Evolutionary conservation across 192 early-diverging fungal genomes (phyloP), one percentile per base, ranked within the genome.

Genomic region (Linnemannia exigua): DNA sequence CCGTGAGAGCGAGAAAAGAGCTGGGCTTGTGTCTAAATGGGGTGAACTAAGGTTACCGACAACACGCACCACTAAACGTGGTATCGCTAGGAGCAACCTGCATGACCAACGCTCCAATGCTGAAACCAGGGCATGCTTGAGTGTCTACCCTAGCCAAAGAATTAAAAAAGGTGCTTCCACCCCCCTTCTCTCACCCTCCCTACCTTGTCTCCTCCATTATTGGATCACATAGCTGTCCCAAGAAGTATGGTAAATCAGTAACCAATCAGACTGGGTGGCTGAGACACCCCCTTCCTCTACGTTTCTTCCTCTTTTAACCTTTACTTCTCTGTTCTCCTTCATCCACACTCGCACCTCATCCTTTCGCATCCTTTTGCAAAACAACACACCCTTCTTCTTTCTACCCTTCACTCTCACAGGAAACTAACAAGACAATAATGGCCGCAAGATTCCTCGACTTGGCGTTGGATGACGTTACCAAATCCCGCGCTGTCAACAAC

Each of bases 361-460:
- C n/a, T n/a, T n/a, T n/a, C n/a, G n/a, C 38, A 22, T 36, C 44
- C 44, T 36, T 35, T 74, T 33, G 25, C 52, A 25, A 33, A n/a
- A 63, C 52, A 4, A 58, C 58, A 28, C n/a, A 25, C 3, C 58
- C 14, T 31, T 31, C 25, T 28, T 31, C 12, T 22, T 9, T 25
- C 11, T 2, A 31, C n/a, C 5, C 6, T 22, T 31, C 28, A 1
- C 25, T 0, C 58, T 31, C 58, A 15, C 11, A 25, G 58, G 31
- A 63, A 31, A 61, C 54, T 15, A 15, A 61, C n/a, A 25, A 61
- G 12, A 1, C 20, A 35, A 72, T 52, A 70, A 86, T 86, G 84
- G 79, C 84, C 37, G 79, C 84, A 79, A 58, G 78, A 86, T 86
- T 86, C 78, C 48, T 86, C n/a, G 84, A 86, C 79, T 80, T 86